These are phyloP conservation scores for Phytopythium montanum DNA, from an alignment of 352 stramenopile genomes.

Conservation along the genomic window DNA sequence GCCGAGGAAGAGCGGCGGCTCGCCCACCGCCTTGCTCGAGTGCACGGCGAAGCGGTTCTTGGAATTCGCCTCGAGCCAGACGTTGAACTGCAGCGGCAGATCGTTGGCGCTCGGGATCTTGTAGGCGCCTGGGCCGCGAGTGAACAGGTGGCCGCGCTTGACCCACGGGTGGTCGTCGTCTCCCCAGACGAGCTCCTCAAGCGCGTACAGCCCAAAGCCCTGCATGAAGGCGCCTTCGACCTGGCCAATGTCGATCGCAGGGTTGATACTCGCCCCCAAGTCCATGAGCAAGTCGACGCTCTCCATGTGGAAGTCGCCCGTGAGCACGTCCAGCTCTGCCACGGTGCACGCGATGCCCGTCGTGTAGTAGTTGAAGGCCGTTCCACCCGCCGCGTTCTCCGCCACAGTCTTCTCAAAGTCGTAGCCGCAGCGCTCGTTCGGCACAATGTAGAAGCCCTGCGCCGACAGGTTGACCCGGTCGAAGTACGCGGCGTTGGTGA, in stretches of 20 bases:
- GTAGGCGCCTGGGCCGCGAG: constrained; percentile 93
- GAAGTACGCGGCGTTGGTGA: constrained; percentile 91
- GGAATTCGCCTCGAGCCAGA: constrained; percentile 91
- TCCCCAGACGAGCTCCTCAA: constrained; percentile 94
- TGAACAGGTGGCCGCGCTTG: constrained; percentile 91
- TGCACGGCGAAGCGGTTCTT: constrained; percentile 95
- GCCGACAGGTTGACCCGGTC: constrained; percentile 92
- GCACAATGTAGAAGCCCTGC: constrained; percentile 95
- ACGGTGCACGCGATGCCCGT: constrained; percentile 91
- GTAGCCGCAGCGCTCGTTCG: constrained; percentile 90
- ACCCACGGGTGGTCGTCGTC: constrained; percentile 94
- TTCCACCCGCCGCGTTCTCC: constrained; percentile 88
- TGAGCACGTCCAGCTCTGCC: constrained; percentile 95
- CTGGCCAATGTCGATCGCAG: constrained; percentile 96
- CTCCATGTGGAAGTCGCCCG: constrained; percentile 89
- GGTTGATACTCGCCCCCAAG: constrained; percentile 95
- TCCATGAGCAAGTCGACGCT: constrained; percentile 89
- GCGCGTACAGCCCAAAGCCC: constrained; percentile 93
- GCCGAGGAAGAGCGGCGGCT: constrained; percentile 95
- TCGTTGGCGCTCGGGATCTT: constrained; percentile 98
- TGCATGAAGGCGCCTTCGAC: constrained; percentile 98
- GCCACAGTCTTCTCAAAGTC: constrained; percentile 87
- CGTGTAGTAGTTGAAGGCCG: constrained; percentile 97
- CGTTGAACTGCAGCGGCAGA: constrained; percentile 92
- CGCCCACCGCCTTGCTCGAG: constrained; percentile 94